A percentile compares a stretch with the other conserved stretches of the same genome.
phyloP scores from a whole-genome alignment of 116 monocot genomes.

The Dioscorea cayenensis region DNA sequence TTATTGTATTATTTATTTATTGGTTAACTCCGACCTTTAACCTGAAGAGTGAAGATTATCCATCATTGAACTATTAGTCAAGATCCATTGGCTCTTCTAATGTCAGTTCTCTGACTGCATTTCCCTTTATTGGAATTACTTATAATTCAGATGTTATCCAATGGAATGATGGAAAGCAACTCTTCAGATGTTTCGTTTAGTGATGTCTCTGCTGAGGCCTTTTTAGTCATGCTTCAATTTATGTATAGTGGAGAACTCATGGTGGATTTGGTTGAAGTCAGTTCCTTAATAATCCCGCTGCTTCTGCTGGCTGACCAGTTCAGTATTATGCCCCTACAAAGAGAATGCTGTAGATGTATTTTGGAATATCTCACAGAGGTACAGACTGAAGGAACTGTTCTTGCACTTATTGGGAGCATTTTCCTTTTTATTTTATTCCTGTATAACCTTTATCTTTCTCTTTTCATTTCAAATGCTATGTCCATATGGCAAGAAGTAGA shows the following conservation, averaged over 20 bases:
- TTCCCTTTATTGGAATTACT: not conserved
- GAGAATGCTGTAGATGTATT: conserved; percentile 72
- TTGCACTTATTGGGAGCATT: not conserved
- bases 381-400: conserved; percentile 10
- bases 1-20: not conserved
- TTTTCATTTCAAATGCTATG: conserved; percentile 21
- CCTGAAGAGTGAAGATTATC: no score
- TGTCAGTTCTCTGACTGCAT: not conserved
- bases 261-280: conserved; percentile 27
- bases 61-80: not conserved
- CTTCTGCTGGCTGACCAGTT: conserved; percentile 85
- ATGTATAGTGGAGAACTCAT: conserved; percentile 80
- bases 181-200: conserved; percentile 55
- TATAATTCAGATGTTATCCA: conserved; percentile 86
- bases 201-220: conserved; percentile 64
- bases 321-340: conserved; percentile 54
- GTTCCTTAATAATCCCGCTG: conserved; percentile 45
- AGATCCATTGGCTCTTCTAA: not conserved
- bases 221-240: conserved; percentile 60
- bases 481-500: conserved; percentile 15
- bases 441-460: conserved; percentile 1
- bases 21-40: not conserved
- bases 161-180: conserved; percentile 89
- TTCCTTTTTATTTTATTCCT: not conserved
- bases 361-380: conserved; percentile 82